A percentile compares a stretch with the other conserved stretches of the same genome.
These are phyloP conservation scores for Trichoderma sp. DNA, from an alignment of 2,329 filamentous ascomycete species.

Conservation along the genomic window DNA sequence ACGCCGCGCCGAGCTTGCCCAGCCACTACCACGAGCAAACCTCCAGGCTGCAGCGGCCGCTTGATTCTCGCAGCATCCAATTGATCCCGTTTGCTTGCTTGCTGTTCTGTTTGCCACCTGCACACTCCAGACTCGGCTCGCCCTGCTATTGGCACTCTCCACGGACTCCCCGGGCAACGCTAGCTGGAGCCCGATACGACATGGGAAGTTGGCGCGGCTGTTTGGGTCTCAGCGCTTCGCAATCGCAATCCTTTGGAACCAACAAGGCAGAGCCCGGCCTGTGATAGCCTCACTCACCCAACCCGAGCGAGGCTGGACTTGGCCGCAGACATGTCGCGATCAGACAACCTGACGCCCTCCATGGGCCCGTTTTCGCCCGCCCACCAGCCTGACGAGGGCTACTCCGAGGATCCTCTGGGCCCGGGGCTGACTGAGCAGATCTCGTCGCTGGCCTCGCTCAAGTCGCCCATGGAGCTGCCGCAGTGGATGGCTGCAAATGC, in stretches of 20 bases:
- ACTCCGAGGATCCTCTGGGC: conserved; percentile 73
- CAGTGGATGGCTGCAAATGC: conserved; percentile 55
- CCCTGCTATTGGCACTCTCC: conserved; percentile 1
- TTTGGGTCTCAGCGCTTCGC: conserved; percentile 12
- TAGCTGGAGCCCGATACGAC: conserved; percentile 20
- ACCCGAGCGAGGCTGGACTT: conserved; percentile 21
- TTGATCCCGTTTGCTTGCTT: neutral
- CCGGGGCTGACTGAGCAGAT: conserved; percentile 37
- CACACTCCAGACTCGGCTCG: neutral
- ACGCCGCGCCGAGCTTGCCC: neutral
- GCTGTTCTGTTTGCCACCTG: neutral
- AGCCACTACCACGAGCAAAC: neutral
- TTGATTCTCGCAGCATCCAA: neutral
- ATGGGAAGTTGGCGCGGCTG: conserved; percentile 20
- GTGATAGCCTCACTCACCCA: conserved; percentile 24
- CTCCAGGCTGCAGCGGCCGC: conserved; percentile 13
- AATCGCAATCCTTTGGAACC: conserved; percentile 17
- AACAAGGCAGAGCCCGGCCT: neutral
- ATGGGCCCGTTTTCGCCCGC: conserved; percentile 25
- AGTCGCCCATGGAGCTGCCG: conserved; percentile 48
- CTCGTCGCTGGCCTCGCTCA: conserved; percentile 40
- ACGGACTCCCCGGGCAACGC: neutral
- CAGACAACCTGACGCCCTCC: conserved; percentile 29
- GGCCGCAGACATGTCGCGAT: conserved; percentile 33
- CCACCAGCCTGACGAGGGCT: conserved; percentile 75